A percentile compares a stretch with the other conserved stretches of the same genome.
phyloP scores from a whole-genome alignment of 176 grass and related monocot species.

The Musa acuminata region DNA sequence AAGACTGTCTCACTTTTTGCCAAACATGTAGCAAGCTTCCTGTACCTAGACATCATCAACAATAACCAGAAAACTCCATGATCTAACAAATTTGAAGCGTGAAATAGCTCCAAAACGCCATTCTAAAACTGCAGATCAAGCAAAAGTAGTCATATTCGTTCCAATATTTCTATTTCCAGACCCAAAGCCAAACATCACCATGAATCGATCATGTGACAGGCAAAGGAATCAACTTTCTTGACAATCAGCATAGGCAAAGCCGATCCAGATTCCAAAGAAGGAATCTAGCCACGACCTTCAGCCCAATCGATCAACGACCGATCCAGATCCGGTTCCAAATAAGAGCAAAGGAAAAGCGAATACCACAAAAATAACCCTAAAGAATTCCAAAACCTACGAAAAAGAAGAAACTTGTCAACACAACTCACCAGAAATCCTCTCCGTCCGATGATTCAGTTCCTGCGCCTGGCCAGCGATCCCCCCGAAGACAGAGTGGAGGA shows the following conservation, averaged over 20 bases:
- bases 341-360: neutral
- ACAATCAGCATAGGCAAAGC: neutral
- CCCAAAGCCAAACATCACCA: neutral
- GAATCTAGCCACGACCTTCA: neutral
- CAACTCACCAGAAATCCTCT: slow-evolving; percentile 40
- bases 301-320: neutral
- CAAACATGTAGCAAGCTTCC: neutral
- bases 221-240: neutral
- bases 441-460: slow-evolving; percentile 17
- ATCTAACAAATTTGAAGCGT: neutral
- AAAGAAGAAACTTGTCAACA: neutral
- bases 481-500: slow-evolving; percentile 14
- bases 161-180: neutral
- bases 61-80: neutral
- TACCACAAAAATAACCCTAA: too few species aligned
- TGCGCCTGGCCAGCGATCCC: slow-evolving; percentile 9
- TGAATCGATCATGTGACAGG: neutral
- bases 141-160: neutral
- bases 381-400: neutral
- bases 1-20: neutral
- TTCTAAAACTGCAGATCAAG: neutral
- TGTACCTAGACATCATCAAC: neutral
- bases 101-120: neutral
- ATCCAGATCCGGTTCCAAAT: neutral
- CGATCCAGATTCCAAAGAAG: neutral